Percentiles rank a stretch among this genome's conserved stretches.
Conservation (phyloP, 176 grass and related monocot genomes). For the Carex scoparia region DNA sequence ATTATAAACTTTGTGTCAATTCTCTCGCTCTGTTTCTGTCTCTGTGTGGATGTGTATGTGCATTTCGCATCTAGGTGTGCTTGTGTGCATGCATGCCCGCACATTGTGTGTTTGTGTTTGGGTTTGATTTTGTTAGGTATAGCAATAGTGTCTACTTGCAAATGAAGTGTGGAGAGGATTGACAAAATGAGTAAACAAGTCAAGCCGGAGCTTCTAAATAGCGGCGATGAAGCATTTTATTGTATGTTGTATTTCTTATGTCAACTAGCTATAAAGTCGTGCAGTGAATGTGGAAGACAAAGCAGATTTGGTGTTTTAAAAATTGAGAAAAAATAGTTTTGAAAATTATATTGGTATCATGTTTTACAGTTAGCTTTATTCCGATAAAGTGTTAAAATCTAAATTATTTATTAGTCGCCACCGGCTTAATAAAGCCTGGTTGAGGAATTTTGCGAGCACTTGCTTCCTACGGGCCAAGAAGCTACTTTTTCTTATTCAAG, state of each 20-base stretch:
- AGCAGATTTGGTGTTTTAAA: background rate
- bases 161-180: background rate
- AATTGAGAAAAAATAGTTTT: too few species aligned
- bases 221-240: background rate
- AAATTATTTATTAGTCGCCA: background rate
- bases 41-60: background rate
- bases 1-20: background rate
- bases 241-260: background rate
- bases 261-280: background rate
- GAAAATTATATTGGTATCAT: background rate
- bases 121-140: background rate
- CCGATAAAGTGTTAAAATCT: background rate
- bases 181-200: background rate
- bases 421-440: too few species aligned
- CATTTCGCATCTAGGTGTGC: too few species aligned
- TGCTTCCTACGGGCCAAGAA: too few species aligned
- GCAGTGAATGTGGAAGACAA: background rate
- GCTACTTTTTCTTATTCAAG: too few species aligned
- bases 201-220: background rate
- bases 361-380: background rate
- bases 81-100: background rate
- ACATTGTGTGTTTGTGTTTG: background rate
- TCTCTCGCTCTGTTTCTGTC: background rate
- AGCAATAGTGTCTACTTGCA: background rate
- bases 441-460: too few species aligned